A percentile compares a stretch with the other conserved stretches of the same genome.
These are phyloP conservation scores for Rhodotorula sp. DNA, from an alignment of 1,284 basidiomycete species.

Conservation along the genomic window DNA sequence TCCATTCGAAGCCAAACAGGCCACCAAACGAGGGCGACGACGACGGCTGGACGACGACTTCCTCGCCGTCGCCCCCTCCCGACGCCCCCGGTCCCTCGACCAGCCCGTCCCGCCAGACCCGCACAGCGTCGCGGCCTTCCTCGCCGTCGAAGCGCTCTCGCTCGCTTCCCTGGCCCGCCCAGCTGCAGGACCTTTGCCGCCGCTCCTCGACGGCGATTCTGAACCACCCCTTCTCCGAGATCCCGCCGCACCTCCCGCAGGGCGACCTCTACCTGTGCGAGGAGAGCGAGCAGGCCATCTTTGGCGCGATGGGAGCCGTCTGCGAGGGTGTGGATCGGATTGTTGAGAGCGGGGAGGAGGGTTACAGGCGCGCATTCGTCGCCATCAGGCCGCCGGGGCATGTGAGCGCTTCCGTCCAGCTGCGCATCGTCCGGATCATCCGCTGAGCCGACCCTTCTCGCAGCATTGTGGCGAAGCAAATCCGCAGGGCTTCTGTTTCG, in stretches of 20 bases:
- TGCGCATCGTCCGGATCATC: not conserved
- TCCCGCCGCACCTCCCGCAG: conserved; percentile 70
- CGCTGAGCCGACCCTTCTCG: not conserved
- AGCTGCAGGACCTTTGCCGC: conserved; percentile 26
- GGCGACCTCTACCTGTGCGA: conserved; percentile 81
- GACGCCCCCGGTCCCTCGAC: not conserved
- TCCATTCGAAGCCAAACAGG: conserved; percentile 55
- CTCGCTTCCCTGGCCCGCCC: conserved; percentile 28
- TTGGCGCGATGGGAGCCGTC: conserved; percentile 73
- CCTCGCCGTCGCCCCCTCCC: not conserved
- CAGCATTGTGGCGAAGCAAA: conserved; percentile 83
- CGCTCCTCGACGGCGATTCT: conserved; percentile 7
- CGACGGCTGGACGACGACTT: conserved; percentile 5
- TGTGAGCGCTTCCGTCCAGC: conserved; percentile 11
- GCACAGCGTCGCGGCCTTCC: not conserved
- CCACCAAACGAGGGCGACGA: conserved; percentile 51
- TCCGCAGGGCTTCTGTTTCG: conserved; percentile 83
- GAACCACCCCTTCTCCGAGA: conserved; percentile 66
- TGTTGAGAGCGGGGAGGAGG: conserved; percentile 46
- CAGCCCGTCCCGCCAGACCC: conserved; percentile 3
- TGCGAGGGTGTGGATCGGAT: conserved; percentile 79
- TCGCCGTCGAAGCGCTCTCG: conserved; percentile 7
- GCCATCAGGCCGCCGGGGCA: conserved; percentile 81
- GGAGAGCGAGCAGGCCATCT: conserved; percentile 68
- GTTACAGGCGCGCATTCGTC: conserved; percentile 67